Conservation (phyloP, 2,329 filamentous ascomycete genomes). For the Calonectria fujianensis region DNA sequence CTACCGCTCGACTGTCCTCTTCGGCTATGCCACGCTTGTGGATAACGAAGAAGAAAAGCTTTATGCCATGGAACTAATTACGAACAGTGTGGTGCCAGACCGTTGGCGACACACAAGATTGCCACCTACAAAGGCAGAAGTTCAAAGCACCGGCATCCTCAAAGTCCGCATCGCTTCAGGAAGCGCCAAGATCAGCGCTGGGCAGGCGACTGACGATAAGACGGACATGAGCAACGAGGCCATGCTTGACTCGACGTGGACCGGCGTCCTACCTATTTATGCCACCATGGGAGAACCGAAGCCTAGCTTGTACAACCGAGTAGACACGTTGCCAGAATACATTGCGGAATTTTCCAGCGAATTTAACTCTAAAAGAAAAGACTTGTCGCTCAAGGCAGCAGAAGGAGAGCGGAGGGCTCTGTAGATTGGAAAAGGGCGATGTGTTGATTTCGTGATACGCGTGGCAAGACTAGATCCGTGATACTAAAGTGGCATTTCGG, state of each 20-base stretch:
- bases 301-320: constrained; percentile 74
- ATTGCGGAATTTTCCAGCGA: constrained; percentile 66
- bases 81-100: constrained; percentile 80
- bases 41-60: constrained; percentile 81
- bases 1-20: constrained; percentile 87
- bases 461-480: no score
- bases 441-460: neutral
- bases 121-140: constrained; percentile 83
- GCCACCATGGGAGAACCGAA: constrained; percentile 79
- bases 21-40: constrained; percentile 83
- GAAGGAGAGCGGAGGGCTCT: constrained; percentile 49
- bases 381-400: constrained; percentile 53
- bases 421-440: neutral
- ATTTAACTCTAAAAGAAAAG: constrained; percentile 58
- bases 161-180: constrained; percentile 81
- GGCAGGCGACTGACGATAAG: constrained; percentile 75
- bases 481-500: neutral
- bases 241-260: constrained; percentile 69
- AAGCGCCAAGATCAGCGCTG: constrained; percentile 84
- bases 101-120: constrained; percentile 82
- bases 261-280: constrained; percentile 78
- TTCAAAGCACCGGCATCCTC: constrained; percentile 84
- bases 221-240: constrained; percentile 67
- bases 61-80: constrained; percentile 87
- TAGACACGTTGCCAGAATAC: constrained; percentile 76